Conservation (phyloP, 202 grass and related monocot species). For the Setaria viridis region DNA sequence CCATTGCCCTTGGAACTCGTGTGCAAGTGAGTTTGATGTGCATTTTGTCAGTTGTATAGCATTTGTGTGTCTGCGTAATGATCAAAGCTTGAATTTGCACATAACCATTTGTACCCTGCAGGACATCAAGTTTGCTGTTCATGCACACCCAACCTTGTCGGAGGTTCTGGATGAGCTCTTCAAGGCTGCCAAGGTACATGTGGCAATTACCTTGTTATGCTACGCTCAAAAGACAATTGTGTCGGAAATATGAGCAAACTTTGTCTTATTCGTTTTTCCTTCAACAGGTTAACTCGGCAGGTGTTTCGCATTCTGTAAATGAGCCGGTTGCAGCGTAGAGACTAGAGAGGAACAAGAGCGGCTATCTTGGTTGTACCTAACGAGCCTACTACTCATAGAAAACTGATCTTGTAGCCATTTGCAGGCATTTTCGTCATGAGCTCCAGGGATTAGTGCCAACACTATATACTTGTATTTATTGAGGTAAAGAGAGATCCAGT, state of each 20-base stretch:
- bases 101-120: slow-evolving; percentile 37
- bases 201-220: background rate
- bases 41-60: background rate
- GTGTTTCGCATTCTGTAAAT: slow-evolving; percentile 55
- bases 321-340: slow-evolving; percentile 68
- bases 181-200: slow-evolving; percentile 86
- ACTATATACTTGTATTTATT: background rate
- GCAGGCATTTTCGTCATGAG: slow-evolving; percentile 2
- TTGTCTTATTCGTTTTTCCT: slow-evolving; percentile 24
- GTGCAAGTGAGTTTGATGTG: slow-evolving; percentile 64
- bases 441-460: slow-evolving; percentile 19
- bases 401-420: slow-evolving; percentile 25
- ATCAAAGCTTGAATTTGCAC: slow-evolving; percentile 9
- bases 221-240: background rate
- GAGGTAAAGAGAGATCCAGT: slow-evolving; percentile 9
- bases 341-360: slow-evolving; percentile 38
- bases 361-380: slow-evolving; percentile 33
- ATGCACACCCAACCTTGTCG: slow-evolving; percentile 91
- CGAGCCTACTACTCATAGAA: slow-evolving; percentile 29
- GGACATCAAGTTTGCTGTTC: slow-evolving; percentile 89
- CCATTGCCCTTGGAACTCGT: slow-evolving; percentile 83
- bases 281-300: slow-evolving; percentile 53
- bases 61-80: background rate
- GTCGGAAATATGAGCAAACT: background rate
- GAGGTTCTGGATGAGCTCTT: slow-evolving; percentile 98